A percentile compares a stretch with the other conserved stretches of the same genome.
phyloP scores from a whole-genome alignment of 2,329 filamentous ascomycete species.

The Colletotrichum kahawae region DNA sequence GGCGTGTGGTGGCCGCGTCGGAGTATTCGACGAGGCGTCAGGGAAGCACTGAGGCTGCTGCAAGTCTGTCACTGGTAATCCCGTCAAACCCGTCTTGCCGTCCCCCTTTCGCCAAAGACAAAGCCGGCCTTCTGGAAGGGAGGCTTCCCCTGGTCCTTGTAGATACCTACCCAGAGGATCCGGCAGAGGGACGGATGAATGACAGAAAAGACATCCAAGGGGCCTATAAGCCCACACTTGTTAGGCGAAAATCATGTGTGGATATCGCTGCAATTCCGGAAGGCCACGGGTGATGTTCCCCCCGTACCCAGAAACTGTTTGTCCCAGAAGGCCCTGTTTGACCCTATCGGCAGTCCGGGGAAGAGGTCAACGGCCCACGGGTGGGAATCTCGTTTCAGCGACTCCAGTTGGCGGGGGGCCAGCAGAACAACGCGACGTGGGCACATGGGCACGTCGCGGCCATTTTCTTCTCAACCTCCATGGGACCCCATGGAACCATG shows the following conservation, averaged over 20 bases:
- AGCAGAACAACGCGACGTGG: background rate
- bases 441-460: conserved; percentile 4
- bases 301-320: background rate
- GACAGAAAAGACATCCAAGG: background rate
- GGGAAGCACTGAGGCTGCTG: background rate
- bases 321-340: background rate
- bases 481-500: background rate
- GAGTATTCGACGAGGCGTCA: conserved; percentile 5
- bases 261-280: conserved; percentile 15
- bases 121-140: background rate
- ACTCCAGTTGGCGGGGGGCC: background rate
- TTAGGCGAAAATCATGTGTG: background rate
- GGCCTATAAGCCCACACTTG: background rate
- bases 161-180: background rate
- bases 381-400: conserved; percentile 16
- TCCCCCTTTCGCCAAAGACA: background rate
- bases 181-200: background rate
- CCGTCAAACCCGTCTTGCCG: background rate
- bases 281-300: conserved; percentile 4
- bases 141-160: background rate
- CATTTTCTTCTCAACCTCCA: background rate
- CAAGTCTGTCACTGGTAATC: background rate
- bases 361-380: conserved; percentile 1
- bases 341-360: conserved; percentile 20
- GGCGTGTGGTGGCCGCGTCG: background rate